Percentiles rank a stretch among this genome's conserved stretches.
These are phyloP conservation scores for Paecilomyces variotii DNA, from an alignment of 2,329 filamentous ascomycete genomes.

Conservation along the genomic window DNA sequence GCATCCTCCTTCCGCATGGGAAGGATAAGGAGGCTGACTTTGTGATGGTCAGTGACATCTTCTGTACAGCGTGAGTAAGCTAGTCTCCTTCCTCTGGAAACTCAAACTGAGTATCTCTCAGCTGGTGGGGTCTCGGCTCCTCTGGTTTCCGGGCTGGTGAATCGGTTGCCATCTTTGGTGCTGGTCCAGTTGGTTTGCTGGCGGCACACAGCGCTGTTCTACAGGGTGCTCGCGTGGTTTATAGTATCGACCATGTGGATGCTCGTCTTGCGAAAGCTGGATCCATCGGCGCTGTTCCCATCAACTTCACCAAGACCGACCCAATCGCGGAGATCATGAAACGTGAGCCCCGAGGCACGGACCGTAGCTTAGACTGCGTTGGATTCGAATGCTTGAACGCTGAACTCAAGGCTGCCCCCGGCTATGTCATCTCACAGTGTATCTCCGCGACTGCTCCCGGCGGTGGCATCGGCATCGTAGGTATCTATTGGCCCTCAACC, in stretches of 20 bases:
- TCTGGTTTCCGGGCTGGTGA: constrained; percentile 55
- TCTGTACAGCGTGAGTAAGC: not conserved
- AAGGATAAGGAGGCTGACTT: constrained; percentile 9
- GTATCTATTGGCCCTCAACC: not conserved
- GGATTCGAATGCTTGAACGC: not conserved
- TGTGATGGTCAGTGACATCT: constrained; percentile 17
- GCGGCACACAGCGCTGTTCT: constrained; percentile 56
- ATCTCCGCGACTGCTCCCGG: not conserved
- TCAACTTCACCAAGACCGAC: constrained; percentile 51
- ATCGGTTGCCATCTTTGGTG: constrained; percentile 57
- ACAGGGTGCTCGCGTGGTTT: constrained; percentile 54
- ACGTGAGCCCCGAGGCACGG: not conserved
- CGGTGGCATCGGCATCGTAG: not conserved
- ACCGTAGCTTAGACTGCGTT: not conserved
- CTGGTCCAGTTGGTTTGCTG: constrained; percentile 58
- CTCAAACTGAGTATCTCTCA: not conserved
- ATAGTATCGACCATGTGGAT: constrained; percentile 54
- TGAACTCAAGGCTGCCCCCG: not conserved
- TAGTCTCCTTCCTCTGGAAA: constrained; percentile 3
- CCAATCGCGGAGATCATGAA: not conserved
- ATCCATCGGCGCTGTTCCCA: constrained; percentile 54
- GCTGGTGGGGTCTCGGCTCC: constrained; percentile 17
- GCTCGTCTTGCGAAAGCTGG: constrained; percentile 52
- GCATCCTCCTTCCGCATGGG: constrained; percentile 1
- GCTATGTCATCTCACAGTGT: not conserved